Percentiles rank a stretch among this genome's conserved stretches.
Evolutionary conservation across 1,284 basidiomycete genomes (phyloP).

Genomic region (Clitocybe nebularis): DNA sequence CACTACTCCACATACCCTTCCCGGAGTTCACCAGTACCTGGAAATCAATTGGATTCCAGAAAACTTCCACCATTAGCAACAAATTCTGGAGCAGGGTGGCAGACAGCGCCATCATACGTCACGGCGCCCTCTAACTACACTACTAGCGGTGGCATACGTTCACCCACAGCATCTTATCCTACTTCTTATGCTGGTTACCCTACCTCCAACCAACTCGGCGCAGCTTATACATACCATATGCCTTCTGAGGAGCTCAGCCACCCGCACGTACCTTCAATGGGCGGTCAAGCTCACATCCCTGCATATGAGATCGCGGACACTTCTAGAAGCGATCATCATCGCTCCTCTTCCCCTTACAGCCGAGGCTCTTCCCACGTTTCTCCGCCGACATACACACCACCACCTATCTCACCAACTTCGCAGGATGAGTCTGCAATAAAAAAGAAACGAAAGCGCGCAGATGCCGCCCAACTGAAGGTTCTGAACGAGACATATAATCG

Average conservation of each 20-base stretch:
- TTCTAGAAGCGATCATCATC: slow-evolving; percentile 30
- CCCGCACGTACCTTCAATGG: slow-evolving; percentile 28
- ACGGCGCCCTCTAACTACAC: slow-evolving; percentile 29
- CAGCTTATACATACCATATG: slow-evolving; percentile 36
- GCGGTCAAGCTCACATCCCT: slow-evolving; percentile 22
- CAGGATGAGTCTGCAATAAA: slow-evolving; percentile 65
- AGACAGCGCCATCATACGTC: slow-evolving; percentile 38
- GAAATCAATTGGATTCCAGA: slow-evolving; percentile 30
- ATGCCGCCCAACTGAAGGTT: slow-evolving; percentile 72
- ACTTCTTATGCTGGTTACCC: slow-evolving; percentile 38
- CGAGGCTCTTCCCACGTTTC: slow-evolving; percentile 28
- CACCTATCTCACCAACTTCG: slow-evolving; percentile 32
- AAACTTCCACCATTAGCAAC: slow-evolving; percentile 36
- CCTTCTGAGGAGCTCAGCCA: slow-evolving; percentile 23
- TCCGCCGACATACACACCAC: slow-evolving; percentile 22
- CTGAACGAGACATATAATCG: slow-evolving; percentile 75
- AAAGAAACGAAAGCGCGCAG: slow-evolving; percentile 83
- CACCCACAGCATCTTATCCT: slow-evolving; percentile 54
- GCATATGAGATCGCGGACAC: slow-evolving; percentile 28
- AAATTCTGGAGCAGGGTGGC: slow-evolving; percentile 40
- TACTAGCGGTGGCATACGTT: slow-evolving; percentile 40
- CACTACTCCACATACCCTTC: slow-evolving; percentile 45
- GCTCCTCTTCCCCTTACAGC: slow-evolving; percentile 40
- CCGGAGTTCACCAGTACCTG: slow-evolving; percentile 42
- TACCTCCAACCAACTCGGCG: slow-evolving; percentile 25